These are phyloP conservation scores for Aphanocladium album DNA, from an alignment of 2,329 filamentous ascomycete genomes.

Conservation along the genomic window DNA sequence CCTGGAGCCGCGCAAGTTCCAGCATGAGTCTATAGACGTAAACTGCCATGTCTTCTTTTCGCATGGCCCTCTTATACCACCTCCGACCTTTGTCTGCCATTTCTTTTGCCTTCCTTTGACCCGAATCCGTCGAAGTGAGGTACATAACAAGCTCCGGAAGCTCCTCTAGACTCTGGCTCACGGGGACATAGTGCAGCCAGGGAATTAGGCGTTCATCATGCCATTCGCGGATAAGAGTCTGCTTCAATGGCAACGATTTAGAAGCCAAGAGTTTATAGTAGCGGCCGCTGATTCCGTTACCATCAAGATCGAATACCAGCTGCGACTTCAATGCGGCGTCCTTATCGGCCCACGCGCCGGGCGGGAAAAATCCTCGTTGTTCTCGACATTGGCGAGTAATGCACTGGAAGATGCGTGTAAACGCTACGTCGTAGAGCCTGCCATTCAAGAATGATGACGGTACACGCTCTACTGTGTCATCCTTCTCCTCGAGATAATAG, in stretches of 20 bases:
- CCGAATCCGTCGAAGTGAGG: constrained; percentile 39
- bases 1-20: constrained; percentile 45
- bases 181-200: constrained; percentile 53
- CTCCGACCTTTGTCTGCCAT: constrained; percentile 50
- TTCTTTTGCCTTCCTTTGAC: constrained; percentile 40
- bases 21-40: constrained; percentile 58
- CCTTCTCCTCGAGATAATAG: constrained; percentile 27
- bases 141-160: constrained; percentile 46
- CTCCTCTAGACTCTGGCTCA: constrained; percentile 45
- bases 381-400: constrained; percentile 29
- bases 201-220: constrained; percentile 51
- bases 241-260: constrained; percentile 43
- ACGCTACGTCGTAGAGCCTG: constrained; percentile 38
- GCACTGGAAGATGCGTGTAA: constrained; percentile 45
- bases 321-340: constrained; percentile 33
- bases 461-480: constrained; percentile 16
- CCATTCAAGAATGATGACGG: constrained; percentile 31
- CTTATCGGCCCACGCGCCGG: constrained; percentile 27
- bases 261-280: constrained; percentile 48
- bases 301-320: constrained; percentile 49
- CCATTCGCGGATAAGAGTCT: constrained; percentile 51
- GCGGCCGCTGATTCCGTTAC: constrained; percentile 50
- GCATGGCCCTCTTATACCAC: constrained; percentile 50
- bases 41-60: constrained; percentile 54
- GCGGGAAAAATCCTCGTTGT: constrained; percentile 27